Conservation (phyloP, 768 basidiomycete species). For the Royoungia palumana region DNA sequence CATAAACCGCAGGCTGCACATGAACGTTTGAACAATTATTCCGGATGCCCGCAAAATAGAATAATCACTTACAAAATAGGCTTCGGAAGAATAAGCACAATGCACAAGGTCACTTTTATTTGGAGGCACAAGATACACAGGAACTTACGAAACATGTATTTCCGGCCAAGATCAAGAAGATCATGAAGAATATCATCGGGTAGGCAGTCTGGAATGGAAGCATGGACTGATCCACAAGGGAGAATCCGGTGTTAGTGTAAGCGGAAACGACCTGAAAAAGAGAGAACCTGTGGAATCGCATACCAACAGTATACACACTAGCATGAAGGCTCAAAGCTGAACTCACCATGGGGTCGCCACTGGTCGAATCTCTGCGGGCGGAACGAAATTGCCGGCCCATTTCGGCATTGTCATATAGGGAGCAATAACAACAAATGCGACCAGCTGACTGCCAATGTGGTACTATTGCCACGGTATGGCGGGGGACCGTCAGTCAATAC, state of each 20-base stretch:
- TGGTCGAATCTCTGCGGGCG: constrained; percentile 53
- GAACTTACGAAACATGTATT: constrained; percentile 88
- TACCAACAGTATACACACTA: not conserved
- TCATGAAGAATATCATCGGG: constrained; percentile 69
- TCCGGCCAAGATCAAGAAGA: constrained; percentile 80
- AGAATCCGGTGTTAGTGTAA: constrained; percentile 87
- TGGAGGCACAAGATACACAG: not conserved
- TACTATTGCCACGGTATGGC: constrained; percentile 51
- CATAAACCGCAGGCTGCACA: constrained; percentile 64
- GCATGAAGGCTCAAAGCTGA: not conserved
- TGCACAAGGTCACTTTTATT: not conserved
- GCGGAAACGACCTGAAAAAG: constrained; percentile 82
- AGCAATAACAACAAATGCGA: constrained; percentile 69
- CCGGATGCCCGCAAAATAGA: not conserved
- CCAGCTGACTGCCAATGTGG: constrained; percentile 65
- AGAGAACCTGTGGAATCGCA: constrained; percentile 59
- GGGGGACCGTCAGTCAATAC: not conserved
- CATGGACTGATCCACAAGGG: constrained; percentile 88
- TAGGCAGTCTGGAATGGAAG: constrained; percentile 86
- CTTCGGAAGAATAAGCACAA: constrained; percentile 35
- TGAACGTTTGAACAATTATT: not conserved
- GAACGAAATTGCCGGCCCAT: constrained; percentile 61
- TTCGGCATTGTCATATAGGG: constrained; percentile 67
- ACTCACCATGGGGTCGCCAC: constrained; percentile 65
- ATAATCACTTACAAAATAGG: constrained; percentile 72